phyloP scores from a whole-genome alignment of 2,329 filamentous ascomycete species.

The Colletotrichum tanaceti region DNA sequence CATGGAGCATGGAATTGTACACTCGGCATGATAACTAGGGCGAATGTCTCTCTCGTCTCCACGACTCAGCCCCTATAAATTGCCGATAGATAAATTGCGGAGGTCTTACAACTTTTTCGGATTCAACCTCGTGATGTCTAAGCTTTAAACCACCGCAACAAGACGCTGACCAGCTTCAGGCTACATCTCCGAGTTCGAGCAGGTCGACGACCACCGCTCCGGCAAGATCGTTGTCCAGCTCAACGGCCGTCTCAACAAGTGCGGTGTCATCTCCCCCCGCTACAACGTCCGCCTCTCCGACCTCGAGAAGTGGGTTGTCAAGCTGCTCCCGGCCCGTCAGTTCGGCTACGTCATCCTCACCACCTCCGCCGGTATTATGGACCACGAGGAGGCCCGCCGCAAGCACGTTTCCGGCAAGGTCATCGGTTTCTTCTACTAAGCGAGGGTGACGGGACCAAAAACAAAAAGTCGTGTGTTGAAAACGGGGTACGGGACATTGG shows the following conservation, averaged over 20 bases:
- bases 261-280: slow-evolving; percentile 97
- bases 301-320: slow-evolving; percentile 99
- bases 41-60: slow-evolving; percentile 80
- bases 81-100: slow-evolving; percentile 94
- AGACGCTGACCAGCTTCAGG: slow-evolving; percentile 74
- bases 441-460: slow-evolving; percentile 38
- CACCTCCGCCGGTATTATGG: slow-evolving; percentile 84
- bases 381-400: slow-evolving; percentile 95
- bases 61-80: slow-evolving; percentile 99
- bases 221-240: slow-evolving; percentile 99
- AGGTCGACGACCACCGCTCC: slow-evolving; percentile 98
- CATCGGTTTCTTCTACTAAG: slow-evolving; percentile 99
- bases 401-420: slow-evolving; percentile 98
- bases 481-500: slow-evolving; percentile 51
- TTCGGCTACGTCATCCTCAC: slow-evolving; percentile 99
- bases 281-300: slow-evolving; percentile 99
- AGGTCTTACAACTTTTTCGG: slow-evolving; percentile 96
- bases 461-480: slow-evolving; percentile 41
- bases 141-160: slow-evolving; percentile 98
- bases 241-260: slow-evolving; percentile 99
- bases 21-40: slow-evolving; percentile 99
- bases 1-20: slow-evolving; percentile 39
- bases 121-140: slow-evolving; percentile 78
- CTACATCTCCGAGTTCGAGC: slow-evolving; percentile 98
- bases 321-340: slow-evolving; percentile 98